These are phyloP conservation scores for Auricularia sp. DNA, from an alignment of 768 basidiomycete genomes.

Conservation along the genomic window DNA sequence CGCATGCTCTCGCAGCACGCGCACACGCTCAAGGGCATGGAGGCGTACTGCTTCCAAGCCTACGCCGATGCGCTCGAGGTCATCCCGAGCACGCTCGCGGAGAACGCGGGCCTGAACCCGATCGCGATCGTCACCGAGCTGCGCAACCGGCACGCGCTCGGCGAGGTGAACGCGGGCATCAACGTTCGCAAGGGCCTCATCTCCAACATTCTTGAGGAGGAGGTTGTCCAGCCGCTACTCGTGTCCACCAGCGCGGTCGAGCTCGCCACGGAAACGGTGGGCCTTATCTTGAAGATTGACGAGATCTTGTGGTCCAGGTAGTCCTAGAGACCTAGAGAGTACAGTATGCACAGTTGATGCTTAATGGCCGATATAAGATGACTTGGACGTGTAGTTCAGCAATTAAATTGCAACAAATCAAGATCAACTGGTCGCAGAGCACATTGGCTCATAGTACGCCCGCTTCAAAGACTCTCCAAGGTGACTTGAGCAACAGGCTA, in stretches of 20 bases:
- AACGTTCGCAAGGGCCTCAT: slow-evolving; percentile 98
- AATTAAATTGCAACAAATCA: no score
- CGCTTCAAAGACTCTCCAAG: no score
- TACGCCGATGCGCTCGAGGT: slow-evolving; percentile 97
- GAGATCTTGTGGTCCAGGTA: slow-evolving; percentile 27
- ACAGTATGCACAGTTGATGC: no score
- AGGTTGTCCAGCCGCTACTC: slow-evolving; percentile 90
- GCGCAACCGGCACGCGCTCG: slow-evolving; percentile 90
- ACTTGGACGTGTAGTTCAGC: no score
- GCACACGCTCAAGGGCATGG: slow-evolving; percentile 92
- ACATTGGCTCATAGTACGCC: no score
- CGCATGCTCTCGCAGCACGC: slow-evolving; percentile 82
- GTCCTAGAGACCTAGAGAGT: not conserved
- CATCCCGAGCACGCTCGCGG: slow-evolving; percentile 93
- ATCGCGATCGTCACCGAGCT: slow-evolving; percentile 97
- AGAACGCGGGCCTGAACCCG: slow-evolving; percentile 96
- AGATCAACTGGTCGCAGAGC: no score
- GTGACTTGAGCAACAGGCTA: no score
- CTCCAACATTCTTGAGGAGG: slow-evolving; percentile 94
- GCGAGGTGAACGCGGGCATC: slow-evolving; percentile 91
- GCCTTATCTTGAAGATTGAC: slow-evolving; percentile 89
- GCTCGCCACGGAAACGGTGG: slow-evolving; percentile 95
- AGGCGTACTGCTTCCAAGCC: slow-evolving; percentile 97
- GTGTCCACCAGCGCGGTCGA: slow-evolving; percentile 95
- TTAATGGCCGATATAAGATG: no score